phyloP scores from a whole-genome alignment of 148 eudicot species.

The Dysphania ambrosioides region DNA sequence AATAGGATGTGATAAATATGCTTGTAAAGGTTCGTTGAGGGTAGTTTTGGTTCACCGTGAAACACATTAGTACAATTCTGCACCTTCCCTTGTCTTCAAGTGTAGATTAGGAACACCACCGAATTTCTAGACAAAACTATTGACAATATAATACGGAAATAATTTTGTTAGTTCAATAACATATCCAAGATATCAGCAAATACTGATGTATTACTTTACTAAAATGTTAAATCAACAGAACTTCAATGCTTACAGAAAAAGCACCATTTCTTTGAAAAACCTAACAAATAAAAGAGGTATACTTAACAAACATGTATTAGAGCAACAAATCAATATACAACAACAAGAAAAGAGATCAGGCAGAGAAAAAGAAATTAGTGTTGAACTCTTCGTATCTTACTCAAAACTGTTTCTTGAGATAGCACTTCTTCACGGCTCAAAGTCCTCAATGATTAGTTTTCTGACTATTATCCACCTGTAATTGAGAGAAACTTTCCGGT shows the following conservation, averaged over 20 bases:
- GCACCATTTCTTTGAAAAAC: conserved; percentile 16
- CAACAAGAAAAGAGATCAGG: no score
- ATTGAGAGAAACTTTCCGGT: conserved; percentile 44
- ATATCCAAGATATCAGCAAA: background rate
- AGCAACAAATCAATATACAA: no score
- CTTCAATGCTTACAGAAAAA: background rate
- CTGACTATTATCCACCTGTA: conserved; percentile 42
- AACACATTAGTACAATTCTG: background rate
- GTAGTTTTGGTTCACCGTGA: background rate
- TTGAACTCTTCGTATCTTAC: conserved; percentile 18
- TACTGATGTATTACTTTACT: background rate
- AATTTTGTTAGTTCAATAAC: background rate
- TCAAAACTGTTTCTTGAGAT: conserved; percentile 34
- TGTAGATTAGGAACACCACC: background rate
- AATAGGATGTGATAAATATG: background rate
- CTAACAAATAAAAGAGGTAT: background rate
- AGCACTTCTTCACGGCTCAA: conserved; percentile 20
- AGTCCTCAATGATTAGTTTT: conserved; percentile 32
- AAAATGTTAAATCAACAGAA: conserved; percentile 7
- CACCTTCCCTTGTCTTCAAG: conserved; percentile 4
- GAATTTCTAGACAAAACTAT: background rate
- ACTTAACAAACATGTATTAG: no score
- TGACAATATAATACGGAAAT: background rate
- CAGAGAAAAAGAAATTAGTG: conserved; percentile 12
- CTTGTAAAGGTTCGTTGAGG: conserved; percentile 3